Percentiles rank a stretch among this genome's conserved stretches.
Conservation (phyloP, 2,329 filamentous ascomycete species). For the Fusarium sp. region DNA sequence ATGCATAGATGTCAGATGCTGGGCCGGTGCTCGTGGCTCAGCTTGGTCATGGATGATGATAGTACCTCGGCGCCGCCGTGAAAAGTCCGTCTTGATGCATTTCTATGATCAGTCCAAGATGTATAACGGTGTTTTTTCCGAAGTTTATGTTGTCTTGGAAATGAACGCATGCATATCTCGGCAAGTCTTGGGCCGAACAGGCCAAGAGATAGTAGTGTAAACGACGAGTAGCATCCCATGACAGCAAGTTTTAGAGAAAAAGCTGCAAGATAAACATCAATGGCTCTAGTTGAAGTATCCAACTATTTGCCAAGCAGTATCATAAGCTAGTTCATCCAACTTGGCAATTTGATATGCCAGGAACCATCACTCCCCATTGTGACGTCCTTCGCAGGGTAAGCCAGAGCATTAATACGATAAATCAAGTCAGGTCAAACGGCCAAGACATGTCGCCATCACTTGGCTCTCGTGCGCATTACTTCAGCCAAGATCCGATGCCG, state of each 20-base stretch:
- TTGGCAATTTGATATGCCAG: background rate
- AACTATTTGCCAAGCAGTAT: background rate
- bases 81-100: background rate
- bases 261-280: background rate
- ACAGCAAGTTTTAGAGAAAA: background rate
- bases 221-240: background rate
- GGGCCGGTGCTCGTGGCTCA: background rate
- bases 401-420: background rate
- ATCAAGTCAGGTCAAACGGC: background rate
- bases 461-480: background rate
- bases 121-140: background rate
- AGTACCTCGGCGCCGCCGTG: background rate
- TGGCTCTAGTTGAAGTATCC: background rate
- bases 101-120: background rate
- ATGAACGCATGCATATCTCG: background rate
- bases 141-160: background rate
- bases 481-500: background rate
- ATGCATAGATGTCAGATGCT: background rate
- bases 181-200: background rate
- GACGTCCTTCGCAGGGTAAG: background rate
- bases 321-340: background rate
- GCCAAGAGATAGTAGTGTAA: background rate
- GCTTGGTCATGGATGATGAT: background rate
- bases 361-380: background rate
- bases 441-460: background rate